Percentiles rank a stretch among this genome's conserved stretches.
Evolutionary conservation across 805 yeast genomes (phyloP).

Genomic region (Candida tibetensis): DNA sequence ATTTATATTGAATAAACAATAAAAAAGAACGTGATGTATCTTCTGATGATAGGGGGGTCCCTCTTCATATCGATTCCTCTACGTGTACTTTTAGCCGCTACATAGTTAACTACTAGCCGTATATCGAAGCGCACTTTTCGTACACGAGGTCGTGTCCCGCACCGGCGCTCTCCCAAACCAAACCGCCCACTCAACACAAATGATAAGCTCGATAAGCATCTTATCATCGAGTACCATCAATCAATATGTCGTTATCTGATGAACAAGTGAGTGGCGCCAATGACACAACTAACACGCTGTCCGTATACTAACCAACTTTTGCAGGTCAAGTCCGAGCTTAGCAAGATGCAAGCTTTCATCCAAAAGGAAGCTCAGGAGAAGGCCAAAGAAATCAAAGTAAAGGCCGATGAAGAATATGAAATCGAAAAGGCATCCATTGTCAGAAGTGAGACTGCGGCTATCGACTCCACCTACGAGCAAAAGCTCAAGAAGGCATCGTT

Average conservation of each 20-base stretch:
- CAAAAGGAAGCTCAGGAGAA: constrained; percentile 98
- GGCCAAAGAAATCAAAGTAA: constrained; percentile 91
- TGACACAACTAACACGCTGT: not conserved
- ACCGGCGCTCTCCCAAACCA: constrained; percentile 4
- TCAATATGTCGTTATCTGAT: constrained; percentile 29
- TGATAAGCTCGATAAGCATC: constrained; percentile 9
- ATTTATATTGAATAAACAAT: too few species aligned
- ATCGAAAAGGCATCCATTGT: constrained; percentile 95
- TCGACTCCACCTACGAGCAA: constrained; percentile 75
- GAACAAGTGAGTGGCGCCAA: constrained; percentile 23
- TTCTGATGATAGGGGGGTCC: too few species aligned
- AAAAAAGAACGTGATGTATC: too few species aligned
- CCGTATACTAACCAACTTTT: constrained; percentile 8
- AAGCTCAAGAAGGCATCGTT: constrained; percentile 88
- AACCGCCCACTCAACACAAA: constrained; percentile 4
- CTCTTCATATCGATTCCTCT: too few species aligned
- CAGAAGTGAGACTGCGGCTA: constrained; percentile 84
- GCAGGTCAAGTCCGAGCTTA: constrained; percentile 90
- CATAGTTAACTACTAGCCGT: too few species aligned
- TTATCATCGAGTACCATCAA: constrained; percentile 6
- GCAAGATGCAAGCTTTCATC: constrained; percentile 98
- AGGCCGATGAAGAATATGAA: constrained; percentile 98
- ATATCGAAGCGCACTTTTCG: not conserved
- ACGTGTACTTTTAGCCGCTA: too few species aligned
- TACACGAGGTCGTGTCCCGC: constrained; percentile 7